A percentile compares a stretch with the other conserved stretches of the same genome.
Conservation (phyloP, 768 basidiomycete species). For the Leccinellum rugosiceps region DNA sequence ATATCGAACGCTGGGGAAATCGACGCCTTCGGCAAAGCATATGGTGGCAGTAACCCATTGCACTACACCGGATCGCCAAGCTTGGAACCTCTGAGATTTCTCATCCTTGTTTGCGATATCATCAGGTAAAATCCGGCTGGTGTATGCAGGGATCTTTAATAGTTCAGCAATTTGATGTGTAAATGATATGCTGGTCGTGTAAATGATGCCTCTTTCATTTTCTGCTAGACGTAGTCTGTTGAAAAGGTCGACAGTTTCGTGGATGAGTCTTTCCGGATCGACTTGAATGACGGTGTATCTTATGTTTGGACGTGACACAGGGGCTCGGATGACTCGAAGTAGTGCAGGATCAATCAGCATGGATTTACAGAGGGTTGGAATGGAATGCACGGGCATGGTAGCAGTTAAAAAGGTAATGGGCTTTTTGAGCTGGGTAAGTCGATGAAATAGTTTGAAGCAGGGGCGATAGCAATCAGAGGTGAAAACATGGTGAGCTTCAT, state of each 20-base stretch:
- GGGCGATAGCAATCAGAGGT: not conserved
- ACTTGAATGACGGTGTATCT: not conserved
- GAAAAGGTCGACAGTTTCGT: not conserved
- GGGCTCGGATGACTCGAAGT: not conserved
- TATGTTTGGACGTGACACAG: not conserved
- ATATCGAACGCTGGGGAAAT: not conserved
- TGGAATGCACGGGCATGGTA: slow-evolving; percentile 4
- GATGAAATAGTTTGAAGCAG: slow-evolving; percentile 15
- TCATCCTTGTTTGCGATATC: not conserved
- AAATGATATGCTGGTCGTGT: not conserved
- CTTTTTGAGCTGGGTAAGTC: slow-evolving; percentile 1
- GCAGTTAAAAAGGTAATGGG: slow-evolving; percentile 10
- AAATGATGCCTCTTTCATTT: slow-evolving; percentile 5
- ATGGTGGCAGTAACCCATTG: slow-evolving; percentile 2
- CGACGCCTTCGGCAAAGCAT: slow-evolving; percentile 6
- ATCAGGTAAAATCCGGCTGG: not conserved
- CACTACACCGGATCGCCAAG: not conserved
- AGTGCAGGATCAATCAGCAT: not conserved
- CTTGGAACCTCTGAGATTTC: not conserved
- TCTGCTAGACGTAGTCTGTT: not conserved
- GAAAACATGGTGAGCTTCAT: slow-evolving; percentile 11
- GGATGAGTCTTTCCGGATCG: fast-evolving
- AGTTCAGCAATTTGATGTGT: not conserved
- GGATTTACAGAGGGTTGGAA: not conserved
- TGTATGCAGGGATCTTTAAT: not conserved